These are phyloP conservation scores for Heterobasidion annosum DNA, from an alignment of 1,284 basidiomycete species.

Conservation along the genomic window DNA sequence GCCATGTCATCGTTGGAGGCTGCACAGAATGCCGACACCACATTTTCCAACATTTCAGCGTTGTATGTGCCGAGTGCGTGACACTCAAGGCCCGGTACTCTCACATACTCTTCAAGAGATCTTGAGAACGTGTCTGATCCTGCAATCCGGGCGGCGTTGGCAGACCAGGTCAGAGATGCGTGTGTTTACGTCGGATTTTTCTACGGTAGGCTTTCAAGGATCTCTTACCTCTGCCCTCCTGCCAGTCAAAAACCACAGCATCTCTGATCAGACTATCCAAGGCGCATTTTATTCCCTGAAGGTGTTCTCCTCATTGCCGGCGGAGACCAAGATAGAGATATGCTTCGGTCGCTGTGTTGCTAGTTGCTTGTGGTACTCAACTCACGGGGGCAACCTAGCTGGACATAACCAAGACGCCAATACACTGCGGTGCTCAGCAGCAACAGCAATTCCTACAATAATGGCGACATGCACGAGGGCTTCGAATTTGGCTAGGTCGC, in stretches of 20 bases:
- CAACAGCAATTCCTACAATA: slow-evolving; percentile 54
- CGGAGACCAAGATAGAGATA: slow-evolving; percentile 51
- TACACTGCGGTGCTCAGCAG: slow-evolving; percentile 65
- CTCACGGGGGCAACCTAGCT: slow-evolving; percentile 27
- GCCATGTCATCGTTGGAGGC: slow-evolving; percentile 13
- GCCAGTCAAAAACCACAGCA: slow-evolving; percentile 71
- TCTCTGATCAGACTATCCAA: slow-evolving; percentile 45
- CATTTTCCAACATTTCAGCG: slow-evolving; percentile 46
- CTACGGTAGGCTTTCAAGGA: slow-evolving; percentile 42
- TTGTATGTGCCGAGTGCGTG: slow-evolving; percentile 29
- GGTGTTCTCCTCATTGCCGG: slow-evolving; percentile 59
- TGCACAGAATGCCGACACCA: slow-evolving; percentile 21
- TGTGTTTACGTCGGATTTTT: slow-evolving; percentile 79
- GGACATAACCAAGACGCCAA: slow-evolving; percentile 59
- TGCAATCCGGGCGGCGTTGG: slow-evolving; percentile 40
- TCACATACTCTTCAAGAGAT: slow-evolving; percentile 35
- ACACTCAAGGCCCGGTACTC: neutral
- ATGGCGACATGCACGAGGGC: slow-evolving; percentile 79
- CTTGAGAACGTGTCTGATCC: slow-evolving; percentile 36
- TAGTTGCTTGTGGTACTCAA: neutral
- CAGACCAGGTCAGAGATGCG: slow-evolving; percentile 60
- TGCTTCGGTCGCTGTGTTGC: slow-evolving; percentile 10
- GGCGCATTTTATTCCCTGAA: slow-evolving; percentile 44
- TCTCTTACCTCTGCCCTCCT: neutral
- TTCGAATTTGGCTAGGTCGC: slow-evolving; percentile 78